Base-by-base conservation (phyloP, 176 grass and related monocot genomes). In the Phoenix roebelenii region DNA sequence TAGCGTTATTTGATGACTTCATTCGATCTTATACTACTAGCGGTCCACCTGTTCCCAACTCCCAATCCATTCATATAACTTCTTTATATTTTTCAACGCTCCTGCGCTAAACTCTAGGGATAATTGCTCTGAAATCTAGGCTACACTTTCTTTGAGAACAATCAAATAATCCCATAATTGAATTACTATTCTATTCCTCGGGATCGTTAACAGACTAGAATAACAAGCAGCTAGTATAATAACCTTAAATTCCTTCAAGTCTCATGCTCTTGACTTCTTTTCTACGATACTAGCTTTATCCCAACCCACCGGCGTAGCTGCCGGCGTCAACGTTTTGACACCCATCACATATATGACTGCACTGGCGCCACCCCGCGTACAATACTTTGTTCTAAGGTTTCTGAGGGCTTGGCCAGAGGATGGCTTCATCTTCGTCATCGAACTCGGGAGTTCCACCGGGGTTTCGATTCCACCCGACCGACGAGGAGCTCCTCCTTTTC, bases 381-480 rank as follows among this genome's bases (percentile, higher is more conserved):
- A 28, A 65, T 52, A n/a, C 30, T 16, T 49, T 35, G 55, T 50
- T 48, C 58, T 15, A 29, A 30, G 51, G 5, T 5, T 18, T 6
- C 49, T 50, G 24, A 49, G 62, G 23, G 30, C 35, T 59, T 51
- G 49, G 51, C 73, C 80, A 76, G 76, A 22, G 28, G 25, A 66
- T 66, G 79, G 64, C 64, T 3, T 60, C 66, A 22, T 61, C 79
- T 67, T 88, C 87, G 1, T 88, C 70, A 10, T 18, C 69, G 30
- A 83, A 78, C 81, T 88, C 86, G 52, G 93, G 93, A 69, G 93
- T 98, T 29, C 93, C 93, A 15, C 93, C 93, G 29, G 93, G 93
- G 54, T 98, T 98, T 71, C 78, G 93, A 67, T 98, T 98, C 79
- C 93, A 92, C 69, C 93, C 93, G 1, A 98, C 87, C 10, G 93